Base-by-base conservation (phyloP, 805 yeast genomes). In the Metschnikowia henanensis region DNA sequence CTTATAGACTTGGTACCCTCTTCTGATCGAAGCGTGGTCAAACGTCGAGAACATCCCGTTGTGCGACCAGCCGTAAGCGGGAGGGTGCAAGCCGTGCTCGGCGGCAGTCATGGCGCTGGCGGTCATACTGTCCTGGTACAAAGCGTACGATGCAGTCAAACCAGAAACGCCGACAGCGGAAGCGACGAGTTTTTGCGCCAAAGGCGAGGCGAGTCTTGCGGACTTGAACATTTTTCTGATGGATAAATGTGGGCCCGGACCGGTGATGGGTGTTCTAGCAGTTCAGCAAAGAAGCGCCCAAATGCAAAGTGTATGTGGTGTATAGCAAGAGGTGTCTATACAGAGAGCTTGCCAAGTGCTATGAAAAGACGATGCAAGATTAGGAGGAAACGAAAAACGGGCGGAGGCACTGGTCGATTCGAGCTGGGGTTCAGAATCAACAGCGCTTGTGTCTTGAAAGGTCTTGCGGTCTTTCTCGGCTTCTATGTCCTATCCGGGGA, bases 71-170 rank as follows among this genome's bases (percentile, higher is more conserved):
- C 81, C 85, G 68, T 77, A 91, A 46, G 83, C 83, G 52, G 98
- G 96, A 29, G 99, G 84, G 70, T 94, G 99, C 65, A 94, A 80
- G 57, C 99, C 99, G 73, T 94, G 98, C 75, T 94, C 99, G 56
- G 98, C 97, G 55, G 94, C 95, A 44, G 99, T 91, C 95, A 92
- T 87, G 62, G 98, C 98, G 61, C 80, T 82, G 46, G 97, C 97
- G 51, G 89, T 83, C 68, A 83, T 79, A 23, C 90, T 77, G 67
- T 89, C 96, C 61, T 87, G 81, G 73, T 89, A 89, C 62, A 87
- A 74, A 60, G 85, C 73, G 66, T 84, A 86, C 46, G 94, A 85
- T 36, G 95, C 89, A 46, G 88, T 78, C 50, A 87, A 72, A 55
- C 95, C 96, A 46, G 87, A 77, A 39, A 81, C 77, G 48, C 87